Evolutionary conservation across 2,329 filamentous ascomycete species (phyloP).

Genomic region (Neofusicoccum sp.): DNA sequence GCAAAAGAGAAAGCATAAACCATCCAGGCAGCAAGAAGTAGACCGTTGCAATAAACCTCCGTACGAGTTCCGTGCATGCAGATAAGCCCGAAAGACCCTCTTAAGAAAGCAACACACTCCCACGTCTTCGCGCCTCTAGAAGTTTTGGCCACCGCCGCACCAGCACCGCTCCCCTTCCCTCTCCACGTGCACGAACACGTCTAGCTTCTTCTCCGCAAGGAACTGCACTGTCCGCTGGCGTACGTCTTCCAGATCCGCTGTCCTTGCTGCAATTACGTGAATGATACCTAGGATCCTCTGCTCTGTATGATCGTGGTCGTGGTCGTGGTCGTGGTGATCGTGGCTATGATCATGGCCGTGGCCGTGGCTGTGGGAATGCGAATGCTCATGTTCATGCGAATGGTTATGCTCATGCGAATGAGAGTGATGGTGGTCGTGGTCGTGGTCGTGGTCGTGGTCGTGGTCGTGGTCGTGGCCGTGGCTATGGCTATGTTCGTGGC

Average conservation of each 20-base stretch:
- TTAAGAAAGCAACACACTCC: not conserved
- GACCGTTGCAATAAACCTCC: too few species aligned
- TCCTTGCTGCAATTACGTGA: slow-evolving; percentile 75
- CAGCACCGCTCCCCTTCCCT: slow-evolving; percentile 72
- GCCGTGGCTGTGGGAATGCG: slow-evolving; percentile 36
- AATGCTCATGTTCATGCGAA: slow-evolving; percentile 31
- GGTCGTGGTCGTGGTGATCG: slow-evolving; percentile 37
- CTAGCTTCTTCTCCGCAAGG: slow-evolving; percentile 70
- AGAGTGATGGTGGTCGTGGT: slow-evolving; percentile 37
- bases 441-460: slow-evolving; percentile 38
- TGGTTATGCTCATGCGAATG: slow-evolving; percentile 43
- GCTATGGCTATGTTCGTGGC: slow-evolving; percentile 30
- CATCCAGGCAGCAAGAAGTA: too few species aligned
- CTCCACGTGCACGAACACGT: slow-evolving; percentile 87
- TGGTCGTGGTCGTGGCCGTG: slow-evolving; percentile 46
- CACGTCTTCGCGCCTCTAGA: not conserved
- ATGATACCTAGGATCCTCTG: slow-evolving; percentile 76
- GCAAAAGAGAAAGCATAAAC: too few species aligned
- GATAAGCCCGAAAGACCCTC: not conserved
- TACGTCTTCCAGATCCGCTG: slow-evolving; percentile 79
- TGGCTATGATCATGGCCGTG: slow-evolving; percentile 29
- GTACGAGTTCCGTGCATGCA: not conserved
- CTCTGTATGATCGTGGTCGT: slow-evolving; percentile 46
- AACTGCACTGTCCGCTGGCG: slow-evolving; percentile 75
- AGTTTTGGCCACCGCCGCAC: slow-evolving; percentile 56